Base-by-base conservation (phyloP, 495 filamentous ascomycete genomes). In the Talaromyces adpressus region DNA sequence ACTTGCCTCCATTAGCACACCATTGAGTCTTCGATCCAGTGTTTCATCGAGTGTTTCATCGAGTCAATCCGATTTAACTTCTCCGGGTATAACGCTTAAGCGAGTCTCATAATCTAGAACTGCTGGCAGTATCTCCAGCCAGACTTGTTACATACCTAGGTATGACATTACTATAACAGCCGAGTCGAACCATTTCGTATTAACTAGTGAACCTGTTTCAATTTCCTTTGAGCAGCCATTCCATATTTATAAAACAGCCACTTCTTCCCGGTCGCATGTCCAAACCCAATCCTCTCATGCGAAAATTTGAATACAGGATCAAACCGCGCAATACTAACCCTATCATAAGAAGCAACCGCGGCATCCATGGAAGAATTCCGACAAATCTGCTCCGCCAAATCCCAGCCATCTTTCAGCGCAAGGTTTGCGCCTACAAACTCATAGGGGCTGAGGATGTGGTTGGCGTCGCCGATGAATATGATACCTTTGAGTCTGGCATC, bases 401-500 rank as follows among this genome's bases (percentile, higher is more conserved):
- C 72, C 71, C 73, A 77, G 9, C 68, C 76, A 61, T 79, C 76
- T 54, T 70, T 72, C 36, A 79, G 62, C 6, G 77, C 77, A 25
- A 79, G 30, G 60, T 76, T 78, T 9, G 74, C 77, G 6, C 77
- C 77, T 59, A 72, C 73, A 14, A 75, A 75, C n/a, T 75, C 77
- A 67, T 78, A 81, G 2, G 76, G 71, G 52, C 69, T 75, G 20
- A 81, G 73, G 2, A 75, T 76, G 60, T 81, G 78, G 63, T 79
- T 79, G 41, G 66, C 65, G 54, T 81, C 76, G 1, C 78, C 78
- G 25, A 81, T 69, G 60, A 79, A 81, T 18, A 79, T 59, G 14
- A 76, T 68, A 2, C 56, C 56, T 3, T 62, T 58, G 0, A 32
- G 16, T 20, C 52, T 63, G 6, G 41, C 27, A 57, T 69, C 62